phyloP scores from a whole-genome alignment of 2,329 filamentous ascomycete species.

The Ceratocystiopsis minuta region DNA sequence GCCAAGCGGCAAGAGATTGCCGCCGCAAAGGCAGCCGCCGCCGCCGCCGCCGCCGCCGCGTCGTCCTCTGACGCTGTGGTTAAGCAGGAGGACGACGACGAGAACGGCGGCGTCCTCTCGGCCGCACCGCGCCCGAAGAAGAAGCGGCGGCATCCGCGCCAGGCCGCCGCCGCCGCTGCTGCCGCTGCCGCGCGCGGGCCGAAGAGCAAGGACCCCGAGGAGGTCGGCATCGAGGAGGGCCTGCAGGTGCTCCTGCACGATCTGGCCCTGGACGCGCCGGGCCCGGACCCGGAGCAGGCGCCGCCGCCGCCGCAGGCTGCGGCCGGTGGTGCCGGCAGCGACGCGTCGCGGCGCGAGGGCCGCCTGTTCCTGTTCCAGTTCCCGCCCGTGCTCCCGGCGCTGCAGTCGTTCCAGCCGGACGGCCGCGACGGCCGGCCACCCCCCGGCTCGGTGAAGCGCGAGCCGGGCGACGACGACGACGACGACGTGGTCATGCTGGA shows the following conservation, averaged over 20 bases:
- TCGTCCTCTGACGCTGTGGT: neutral
- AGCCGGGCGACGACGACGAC: constrained; percentile 15
- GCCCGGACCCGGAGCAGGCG: no score
- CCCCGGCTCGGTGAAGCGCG: constrained; percentile 19
- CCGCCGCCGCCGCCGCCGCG: neutral
- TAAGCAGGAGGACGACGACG: neutral
- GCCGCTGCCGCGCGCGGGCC: neutral
- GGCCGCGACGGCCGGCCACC: neutral
- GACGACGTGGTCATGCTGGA: constrained; percentile 21
- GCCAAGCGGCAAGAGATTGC: constrained; percentile 8
- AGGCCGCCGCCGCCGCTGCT: neutral
- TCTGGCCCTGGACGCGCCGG: constrained; percentile 17
- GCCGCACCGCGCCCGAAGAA: neutral
- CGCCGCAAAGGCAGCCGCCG: neutral
- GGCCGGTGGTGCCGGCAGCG: neutral
- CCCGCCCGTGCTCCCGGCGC: constrained; percentile 40
- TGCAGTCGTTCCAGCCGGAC: constrained; percentile 16
- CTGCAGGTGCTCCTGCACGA: constrained; percentile 25
- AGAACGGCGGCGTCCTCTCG: neutral
- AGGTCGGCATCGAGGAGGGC: constrained; percentile 21
- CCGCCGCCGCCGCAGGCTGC: neutral
- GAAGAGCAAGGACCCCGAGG: constrained; percentile 19
- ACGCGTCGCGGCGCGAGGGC: constrained; percentile 22
- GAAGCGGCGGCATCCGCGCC: neutral
- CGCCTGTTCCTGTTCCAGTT: constrained; percentile 48